Base-by-base conservation (phyloP, 2,329 filamentous ascomycete species). In the Akanthomyces lecanii region DNA sequence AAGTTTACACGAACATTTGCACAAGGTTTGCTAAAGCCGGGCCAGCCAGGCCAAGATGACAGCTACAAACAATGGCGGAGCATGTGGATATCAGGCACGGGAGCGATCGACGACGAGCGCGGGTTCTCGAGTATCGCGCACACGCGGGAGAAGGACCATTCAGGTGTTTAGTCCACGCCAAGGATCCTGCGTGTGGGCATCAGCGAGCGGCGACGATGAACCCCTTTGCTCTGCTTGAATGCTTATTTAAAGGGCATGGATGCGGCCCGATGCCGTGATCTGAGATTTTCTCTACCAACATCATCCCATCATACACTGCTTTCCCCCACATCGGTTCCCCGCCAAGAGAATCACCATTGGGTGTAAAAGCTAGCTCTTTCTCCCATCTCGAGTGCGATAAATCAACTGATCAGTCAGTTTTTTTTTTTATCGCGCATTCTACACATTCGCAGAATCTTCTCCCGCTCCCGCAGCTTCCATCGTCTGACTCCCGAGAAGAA, bases 21-120 rank as follows among this genome's bases (percentile, higher is more conserved):
- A 40, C 45, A 54, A 48, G 28, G 50, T 51, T 61, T 36, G 30
- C 5, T 16, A 23, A 23, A 45, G 12, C 23, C 47, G 21, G 8
- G 60, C 44, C 33, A 50, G 38, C 16, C 23, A 16, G 25, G 47
- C 23, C 47, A 44, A 44, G 47, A 60, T 60, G 57, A 60, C 58
- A 47, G 50, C 40, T 53, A 38, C 58, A n/a, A 45, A 21, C 21
- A 21, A 30, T 30, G 40, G 58, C 58, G 58, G 48, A 61, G 58
- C 58, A 61, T 54, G 50, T 61, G 58, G 58, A 28, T 61, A 40
- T 61, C 18, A 25, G n/a, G 48, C 58, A 61, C 58, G 58, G 50
- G 58, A 61, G 50, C 58, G 58, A 61, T 61, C 50, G 50, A 36
- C 40, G 50, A 54, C 12, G 38, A 21, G n/a, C 21, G 48, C 38